A percentile compares a stretch with the other conserved stretches of the same genome.
Evolutionary conservation across 257 asterid genomes (phyloP).

Genomic region (Solanum gandarillasii): DNA sequence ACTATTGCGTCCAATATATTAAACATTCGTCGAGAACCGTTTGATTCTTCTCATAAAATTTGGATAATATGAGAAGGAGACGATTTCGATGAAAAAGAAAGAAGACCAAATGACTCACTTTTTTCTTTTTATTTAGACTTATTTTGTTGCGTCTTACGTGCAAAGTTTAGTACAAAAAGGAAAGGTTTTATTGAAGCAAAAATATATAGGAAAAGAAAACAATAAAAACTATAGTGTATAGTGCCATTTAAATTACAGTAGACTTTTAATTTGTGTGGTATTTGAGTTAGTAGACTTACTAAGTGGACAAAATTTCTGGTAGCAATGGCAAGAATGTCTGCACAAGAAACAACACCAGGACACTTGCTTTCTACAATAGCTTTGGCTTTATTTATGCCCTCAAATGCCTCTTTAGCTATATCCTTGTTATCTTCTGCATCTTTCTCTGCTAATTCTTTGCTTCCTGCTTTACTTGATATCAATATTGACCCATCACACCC

Average conservation of each 20-base stretch:
- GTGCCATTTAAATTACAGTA: neutral
- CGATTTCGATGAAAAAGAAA: neutral
- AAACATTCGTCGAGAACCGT: neutral
- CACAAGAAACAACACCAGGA: conserved; percentile 87
- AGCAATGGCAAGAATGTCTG: conserved; percentile 88
- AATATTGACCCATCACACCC: conserved; percentile 89
- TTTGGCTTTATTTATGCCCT: conserved; percentile 55
- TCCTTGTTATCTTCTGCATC: conserved; percentile 88
- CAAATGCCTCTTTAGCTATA: conserved; percentile 66
- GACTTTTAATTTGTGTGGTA: neutral
- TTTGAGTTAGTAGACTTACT: conserved; percentile 28
- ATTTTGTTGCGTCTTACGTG: neutral
- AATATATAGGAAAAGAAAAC: neutral
- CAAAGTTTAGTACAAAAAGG: neutral
- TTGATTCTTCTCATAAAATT: neutral
- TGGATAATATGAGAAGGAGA: neutral
- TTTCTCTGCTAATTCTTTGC: conserved; percentile 55
- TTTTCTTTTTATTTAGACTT: neutral
- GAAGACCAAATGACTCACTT: neutral
- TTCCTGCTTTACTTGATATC: conserved; percentile 50
- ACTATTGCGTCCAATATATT: neutral
- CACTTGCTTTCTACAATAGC: conserved; percentile 74
- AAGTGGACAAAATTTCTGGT: conserved; percentile 86
- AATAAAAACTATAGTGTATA: no score
- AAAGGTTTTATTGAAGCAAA: neutral